Percentiles rank a stretch among this genome's conserved stretches.
Evolutionary conservation across 371 early-diverging fungal genomes (phyloP).

Genomic region (Saksenaea vasiformis): DNA sequence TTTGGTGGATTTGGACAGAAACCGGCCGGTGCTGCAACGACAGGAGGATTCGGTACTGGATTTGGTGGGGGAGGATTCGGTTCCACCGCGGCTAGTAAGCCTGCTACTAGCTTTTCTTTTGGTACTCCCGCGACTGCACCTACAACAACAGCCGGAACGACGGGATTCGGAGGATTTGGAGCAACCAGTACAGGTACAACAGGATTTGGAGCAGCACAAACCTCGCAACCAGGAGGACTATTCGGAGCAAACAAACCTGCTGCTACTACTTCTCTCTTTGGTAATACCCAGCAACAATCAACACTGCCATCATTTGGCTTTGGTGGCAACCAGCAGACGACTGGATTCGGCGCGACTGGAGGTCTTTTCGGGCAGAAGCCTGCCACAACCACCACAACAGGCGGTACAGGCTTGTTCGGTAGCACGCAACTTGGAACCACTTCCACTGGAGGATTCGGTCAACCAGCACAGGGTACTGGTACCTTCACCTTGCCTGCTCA

Average conservation of each 20-base stretch:
- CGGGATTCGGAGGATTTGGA: constrained; percentile 34
- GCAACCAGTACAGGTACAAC: constrained; percentile 27
- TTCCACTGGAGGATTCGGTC: constrained; percentile 20
- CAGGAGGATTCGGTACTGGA: constrained; percentile 33
- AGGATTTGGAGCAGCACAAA: constrained; percentile 24
- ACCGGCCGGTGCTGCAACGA: constrained; percentile 31
- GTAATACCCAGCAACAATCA: constrained; percentile 30
- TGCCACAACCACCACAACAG: constrained; percentile 22
- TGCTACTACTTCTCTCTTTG: constrained; percentile 53
- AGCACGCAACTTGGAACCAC: constrained; percentile 19
- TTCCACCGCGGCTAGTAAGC: constrained; percentile 47
- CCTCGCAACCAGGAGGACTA: constrained; percentile 34
- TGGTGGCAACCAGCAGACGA: constrained; percentile 25
- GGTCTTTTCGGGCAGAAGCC: constrained; percentile 47
- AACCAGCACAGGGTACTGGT: constrained; percentile 24
- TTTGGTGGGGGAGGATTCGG: constrained; percentile 52
- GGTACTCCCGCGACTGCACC: constrained; percentile 37
- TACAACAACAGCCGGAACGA: constrained; percentile 14
- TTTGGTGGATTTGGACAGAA: constrained; percentile 38
- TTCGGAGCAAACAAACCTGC: constrained; percentile 63
- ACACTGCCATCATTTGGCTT: constrained; percentile 51
- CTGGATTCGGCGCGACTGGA: constrained; percentile 34
- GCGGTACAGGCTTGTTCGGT: constrained; percentile 26
- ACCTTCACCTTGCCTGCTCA: constrained; percentile 42
- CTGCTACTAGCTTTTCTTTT: constrained; percentile 50